Conservation (phyloP, 192 early-diverging fungal species). For the Coemansia sp. region DNA sequence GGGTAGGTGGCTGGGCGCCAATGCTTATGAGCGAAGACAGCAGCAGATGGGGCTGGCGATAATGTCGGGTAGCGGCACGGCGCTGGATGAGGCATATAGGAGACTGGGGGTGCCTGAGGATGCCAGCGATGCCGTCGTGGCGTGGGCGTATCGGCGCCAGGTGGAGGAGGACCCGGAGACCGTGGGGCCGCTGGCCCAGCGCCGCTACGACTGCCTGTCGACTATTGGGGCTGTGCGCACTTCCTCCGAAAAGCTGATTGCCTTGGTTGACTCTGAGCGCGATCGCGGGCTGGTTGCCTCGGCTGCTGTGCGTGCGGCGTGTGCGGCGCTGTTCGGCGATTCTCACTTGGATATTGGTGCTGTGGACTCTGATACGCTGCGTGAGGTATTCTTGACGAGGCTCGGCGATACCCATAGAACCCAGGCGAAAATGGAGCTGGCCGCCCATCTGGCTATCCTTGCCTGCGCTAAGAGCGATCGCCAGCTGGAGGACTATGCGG, state of each 20-base stretch:
- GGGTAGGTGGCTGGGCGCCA: constrained; percentile 12
- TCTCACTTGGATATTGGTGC: constrained; percentile 42
- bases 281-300: constrained; percentile 56
- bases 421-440: constrained; percentile 37
- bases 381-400: constrained; percentile 31
- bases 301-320: constrained; percentile 47
- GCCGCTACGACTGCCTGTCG: constrained; percentile 51
- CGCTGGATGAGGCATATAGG: constrained; percentile 19
- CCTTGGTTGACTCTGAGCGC: constrained; percentile 54
- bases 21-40: constrained; percentile 6
- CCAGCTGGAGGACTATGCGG: constrained; percentile 28
- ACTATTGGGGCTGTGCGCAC: constrained; percentile 34
- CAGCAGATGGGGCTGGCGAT: not conserved
- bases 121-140: constrained; percentile 49
- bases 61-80: not conserved
- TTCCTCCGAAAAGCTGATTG: constrained; percentile 28
- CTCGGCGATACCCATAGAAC: constrained; percentile 16
- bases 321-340: constrained; percentile 36
- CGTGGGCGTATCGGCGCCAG: constrained; percentile 55
- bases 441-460: constrained; percentile 20
- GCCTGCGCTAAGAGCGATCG: constrained; percentile 24
- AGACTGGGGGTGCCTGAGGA: constrained; percentile 48
- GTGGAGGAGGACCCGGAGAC: constrained; percentile 50
- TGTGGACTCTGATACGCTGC: constrained; percentile 28
- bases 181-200: constrained; percentile 12